Base-by-base conservation (phyloP, 2,329 filamentous ascomycete species). In the Diaporthe capsici region DNA sequence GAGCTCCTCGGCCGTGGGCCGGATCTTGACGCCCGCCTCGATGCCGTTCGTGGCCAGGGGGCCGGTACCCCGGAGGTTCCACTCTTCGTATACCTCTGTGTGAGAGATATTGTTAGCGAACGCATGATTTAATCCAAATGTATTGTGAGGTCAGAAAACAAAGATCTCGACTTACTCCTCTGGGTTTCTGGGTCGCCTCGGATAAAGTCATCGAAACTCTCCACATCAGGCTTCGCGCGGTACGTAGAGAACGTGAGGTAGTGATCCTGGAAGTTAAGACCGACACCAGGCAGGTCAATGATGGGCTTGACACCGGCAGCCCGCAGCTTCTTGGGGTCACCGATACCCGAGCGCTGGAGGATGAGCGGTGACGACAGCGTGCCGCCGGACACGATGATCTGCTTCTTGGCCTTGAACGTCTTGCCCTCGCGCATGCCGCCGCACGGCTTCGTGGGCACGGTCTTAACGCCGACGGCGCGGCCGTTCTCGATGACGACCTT, bases 161-260 rank as follows among this genome's bases (percentile, higher is more conserved):
- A 51, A 4, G 44, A 4, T 17, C 1, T n/a, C 9, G 3, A 74
- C 86, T 80, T 82, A 86, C 87, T 84, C 84, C 95, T 93, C 83
- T 96, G 94, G 0, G 92, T 88, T 74, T 92, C 91, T 0, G 93
- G 92, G 49, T 93, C 92, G 55, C 94, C 94, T 67, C 94, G 90
- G 12, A 92, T 88, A 81, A 96, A 96, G 82, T 96, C 94, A 80
- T 96, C 94, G 78, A 96, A 96, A 15, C 91, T 93, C 81, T 96
- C 94, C 0, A 91, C 91, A 7, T 92, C 91, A 8, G 93, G 93
- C 85, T 94, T 95, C 25, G 93, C 93, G 17, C 94, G 89, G 83
- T 90, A 95, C 2, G 90, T 88, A 0, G 92, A 89, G 82, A 95
- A 95, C 2, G 92, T 93, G 53, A 94, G 87, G 82, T 94, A 94